A percentile compares a stretch with the other conserved stretches of the same genome.
These are phyloP conservation scores for Radiomyces spectabilis DNA, from an alignment of 192 early-diverging fungal genomes.

Conservation along the genomic window DNA sequence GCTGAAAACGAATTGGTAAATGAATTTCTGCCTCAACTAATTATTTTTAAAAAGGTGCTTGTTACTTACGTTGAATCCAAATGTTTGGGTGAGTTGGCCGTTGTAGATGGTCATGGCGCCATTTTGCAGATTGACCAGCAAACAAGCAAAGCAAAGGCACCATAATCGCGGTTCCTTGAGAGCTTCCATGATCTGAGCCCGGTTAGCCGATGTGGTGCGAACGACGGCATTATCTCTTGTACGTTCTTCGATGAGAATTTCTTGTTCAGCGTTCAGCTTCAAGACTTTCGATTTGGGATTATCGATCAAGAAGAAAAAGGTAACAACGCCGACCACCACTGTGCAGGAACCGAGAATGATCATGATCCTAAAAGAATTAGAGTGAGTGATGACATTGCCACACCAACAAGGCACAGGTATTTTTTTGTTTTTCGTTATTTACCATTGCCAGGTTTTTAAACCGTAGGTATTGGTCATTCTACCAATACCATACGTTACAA, in stretches of 20 bases:
- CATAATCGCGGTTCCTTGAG: constrained; percentile 15
- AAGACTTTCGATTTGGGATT: constrained; percentile 15
- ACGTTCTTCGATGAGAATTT: constrained; percentile 19
- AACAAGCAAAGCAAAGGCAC: constrained; percentile 2
- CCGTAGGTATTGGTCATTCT: neutral
- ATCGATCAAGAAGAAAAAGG: constrained; percentile 26
- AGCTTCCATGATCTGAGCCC: constrained; percentile 14
- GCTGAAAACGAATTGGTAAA: neutral
- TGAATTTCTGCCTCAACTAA: neutral
- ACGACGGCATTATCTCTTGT: constrained; percentile 18
- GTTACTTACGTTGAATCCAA: constrained; percentile 20
- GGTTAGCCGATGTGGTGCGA: constrained; percentile 9
- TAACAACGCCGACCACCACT: constrained; percentile 5
- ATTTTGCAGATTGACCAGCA: constrained; percentile 19
- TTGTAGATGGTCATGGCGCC: constrained; percentile 25
- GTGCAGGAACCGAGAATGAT: constrained; percentile 16
- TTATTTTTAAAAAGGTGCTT: neutral
- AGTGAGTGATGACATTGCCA: neutral
- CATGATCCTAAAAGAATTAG: constrained; percentile 17
- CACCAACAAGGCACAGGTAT: neutral
- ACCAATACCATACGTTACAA: constrained; percentile 22
- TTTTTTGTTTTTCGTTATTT: constrained; percentile 2
- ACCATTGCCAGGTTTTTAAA: constrained; percentile 20
- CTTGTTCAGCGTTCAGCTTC: constrained; percentile 17
- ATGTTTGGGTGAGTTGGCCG: constrained; percentile 5